Evolutionary conservation across 169 alveolate species (phyloP), one percentile per base, ranked within the genome.

Genomic region (Perkinsus chesapeaki): DNA sequence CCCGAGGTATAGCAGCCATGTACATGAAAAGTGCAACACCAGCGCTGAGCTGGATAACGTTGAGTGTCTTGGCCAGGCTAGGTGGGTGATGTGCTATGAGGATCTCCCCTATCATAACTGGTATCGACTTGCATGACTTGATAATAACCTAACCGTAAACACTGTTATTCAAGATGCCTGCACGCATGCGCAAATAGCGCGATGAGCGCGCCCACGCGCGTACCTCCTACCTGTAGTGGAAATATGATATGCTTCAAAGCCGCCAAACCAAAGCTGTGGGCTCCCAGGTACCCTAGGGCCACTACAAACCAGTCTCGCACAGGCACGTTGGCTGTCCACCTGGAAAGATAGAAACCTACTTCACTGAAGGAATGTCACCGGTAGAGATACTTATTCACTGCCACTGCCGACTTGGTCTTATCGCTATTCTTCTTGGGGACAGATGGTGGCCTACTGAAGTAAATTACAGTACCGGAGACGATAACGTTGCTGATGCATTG

Each of bases 81-180:
- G 39, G 92, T 0, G 37, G 39, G 20, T 91, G 39, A 31, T 39
- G 39, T 0, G 92, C 92, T 0, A 91, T 27, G 34, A 91, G 19
- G 3, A 39, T 91, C 47, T 91, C 92, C 31, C 92, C 92, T 39
- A 91, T 7, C 92, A 91, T 91, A 16, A 91, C 92, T 1, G 92
- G 92, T 27, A 91, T 39, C 39, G 92, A 38, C 47, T 91, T 91
- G 39, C 92, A 91, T 19, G 73, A 39, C n/a, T 91, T 91, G 92
- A 39, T 39, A 3, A 91, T 39, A 27, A 91, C 92, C 82, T 60
- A 34, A n/a, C n/a, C n/a, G n/a, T n/a, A n/a, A 60, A 5, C 3
- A 20, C 3, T 16, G 36, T 34, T 60, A 60, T 19, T 10, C 72
- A 47, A 9, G 72, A 47, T 10, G 72, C 72, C 72, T 10, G 27